Percentiles rank a stretch among this genome's conserved stretches.
These are phyloP conservation scores for Fusarium lateritium DNA, from an alignment of 2,329 filamentous ascomycete species.

Conservation along the genomic window DNA sequence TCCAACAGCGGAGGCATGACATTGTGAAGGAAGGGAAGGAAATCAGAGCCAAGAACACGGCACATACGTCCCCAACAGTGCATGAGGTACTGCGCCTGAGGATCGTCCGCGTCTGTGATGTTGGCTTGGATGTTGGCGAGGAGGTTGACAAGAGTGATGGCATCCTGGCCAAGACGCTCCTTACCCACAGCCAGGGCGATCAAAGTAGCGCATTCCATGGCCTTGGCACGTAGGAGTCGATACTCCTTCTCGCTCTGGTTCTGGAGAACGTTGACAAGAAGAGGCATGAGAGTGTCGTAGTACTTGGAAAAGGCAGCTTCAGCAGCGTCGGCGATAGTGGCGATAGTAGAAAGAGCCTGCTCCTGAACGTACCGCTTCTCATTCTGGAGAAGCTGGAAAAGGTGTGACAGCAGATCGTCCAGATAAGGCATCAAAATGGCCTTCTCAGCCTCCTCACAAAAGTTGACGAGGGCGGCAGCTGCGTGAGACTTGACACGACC, in stretches of 20 bases:
- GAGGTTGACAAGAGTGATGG: conserved; percentile 87
- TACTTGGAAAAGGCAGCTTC: conserved; percentile 96
- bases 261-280: conserved; percentile 89
- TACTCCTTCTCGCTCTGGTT: conserved; percentile 95
- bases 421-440: conserved; percentile 92
- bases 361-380: conserved; percentile 98
- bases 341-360: conserved; percentile 96
- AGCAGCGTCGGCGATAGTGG: conserved; percentile 98
- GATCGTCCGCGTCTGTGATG: conserved; percentile 92
- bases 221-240: conserved; percentile 91
- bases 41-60: conserved; percentile 89
- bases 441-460: conserved; percentile 98
- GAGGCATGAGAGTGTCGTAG: conserved; percentile 95
- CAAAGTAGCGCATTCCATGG: conserved; percentile 98
- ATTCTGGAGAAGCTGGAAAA: conserved; percentile 90
- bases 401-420: conserved; percentile 85
- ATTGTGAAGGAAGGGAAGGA: conserved; percentile 90
- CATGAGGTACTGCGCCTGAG: conserved; percentile 95
- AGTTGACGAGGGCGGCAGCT: conserved; percentile 97
- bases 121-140: conserved; percentile 88
- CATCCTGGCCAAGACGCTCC: conserved; percentile 90
- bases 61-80: conserved; percentile 99
- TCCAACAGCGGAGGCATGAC: conserved; percentile 96
- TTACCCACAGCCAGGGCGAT: conserved; percentile 97
- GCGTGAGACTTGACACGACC: conserved; percentile 97